Evolutionary conservation across 495 filamentous ascomycete genomes (phyloP), one percentile per base, ranked within the genome.

Genomic region (Amniculicola lignicola): DNA sequence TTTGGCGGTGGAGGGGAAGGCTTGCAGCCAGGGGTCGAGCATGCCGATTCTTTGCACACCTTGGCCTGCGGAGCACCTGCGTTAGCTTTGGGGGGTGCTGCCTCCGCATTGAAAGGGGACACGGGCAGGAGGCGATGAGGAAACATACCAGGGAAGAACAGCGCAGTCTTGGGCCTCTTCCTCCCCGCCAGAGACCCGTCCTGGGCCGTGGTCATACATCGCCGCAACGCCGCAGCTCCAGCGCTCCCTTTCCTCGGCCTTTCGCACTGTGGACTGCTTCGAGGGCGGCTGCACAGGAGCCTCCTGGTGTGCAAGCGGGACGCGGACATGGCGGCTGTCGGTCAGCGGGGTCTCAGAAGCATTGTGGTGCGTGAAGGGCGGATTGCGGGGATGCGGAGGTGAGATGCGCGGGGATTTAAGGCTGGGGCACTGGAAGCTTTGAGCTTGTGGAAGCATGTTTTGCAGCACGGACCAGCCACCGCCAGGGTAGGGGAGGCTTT

Each of bases 1-100:
- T 4, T 69, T 70, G 16, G 86, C 84, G 25, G 88, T 94, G 39
- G 68, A 63, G 12, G 93, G 92, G 68, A 95, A 98, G 44, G 81
- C 81, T 57, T 87, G 80, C 52, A 90, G 75, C 88, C 94, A 96
- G 27, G 88, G 80, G 23, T 77, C 77, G 27, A 86, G 76, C 93
- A 98, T 98, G 66, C 90, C 92, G 3, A 96, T 86, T 64, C 88
- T 83, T 69, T 98, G 93, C 11, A 96, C 91, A 59, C 93, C 92
- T 74, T 96, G 91, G 57, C 91, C 90, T 95, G 44, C 18, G 14
- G 2, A 37, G 22, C 27, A 52, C 12, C n/a, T 38, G 43, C 45
- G 18, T 33, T n/a, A n/a, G 7, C 7, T 33, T 7, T 7, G 29
- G 29, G 29, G 29, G 29, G 7, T 33, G 29, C 37, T n/a, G n/a